A percentile compares a stretch with the other conserved stretches of the same genome.
phyloP scores from a whole-genome alignment of 2,329 filamentous ascomycete species.

The Sodiomyces alkalinus region DNA sequence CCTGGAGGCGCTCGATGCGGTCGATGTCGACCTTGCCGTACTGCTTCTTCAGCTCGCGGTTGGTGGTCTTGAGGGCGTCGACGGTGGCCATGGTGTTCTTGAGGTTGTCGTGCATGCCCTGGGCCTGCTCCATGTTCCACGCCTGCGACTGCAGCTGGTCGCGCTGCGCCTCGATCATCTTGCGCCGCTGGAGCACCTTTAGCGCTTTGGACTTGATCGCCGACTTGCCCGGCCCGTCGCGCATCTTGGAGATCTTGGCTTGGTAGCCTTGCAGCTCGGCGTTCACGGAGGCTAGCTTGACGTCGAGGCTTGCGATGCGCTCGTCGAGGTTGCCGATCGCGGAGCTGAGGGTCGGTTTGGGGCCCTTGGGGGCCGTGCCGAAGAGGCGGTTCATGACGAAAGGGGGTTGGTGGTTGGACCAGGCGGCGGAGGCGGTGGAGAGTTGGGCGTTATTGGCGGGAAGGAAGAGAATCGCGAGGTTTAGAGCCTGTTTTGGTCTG shows the following conservation, averaged over 20 bases:
- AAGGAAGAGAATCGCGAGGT: too few relatives aligned
- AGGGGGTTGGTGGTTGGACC: neutral
- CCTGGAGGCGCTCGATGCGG: slow-evolving; percentile 93
- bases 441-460: too few relatives aligned
- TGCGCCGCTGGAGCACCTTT: slow-evolving; percentile 83
- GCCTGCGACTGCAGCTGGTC: slow-evolving; percentile 88
- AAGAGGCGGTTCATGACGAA: slow-evolving; percentile 85
- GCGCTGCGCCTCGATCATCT: slow-evolving; percentile 85
- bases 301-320: slow-evolving; percentile 75
- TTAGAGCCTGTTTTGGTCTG: too few relatives aligned
- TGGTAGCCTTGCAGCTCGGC: slow-evolving; percentile 83
- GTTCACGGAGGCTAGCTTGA: slow-evolving; percentile 86
- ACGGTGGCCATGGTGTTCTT: slow-evolving; percentile 98
- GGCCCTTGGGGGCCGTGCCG: slow-evolving; percentile 69
- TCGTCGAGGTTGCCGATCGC: slow-evolving; percentile 79
- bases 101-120: slow-evolving; percentile 97
- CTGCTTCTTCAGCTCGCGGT: slow-evolving; percentile 81
- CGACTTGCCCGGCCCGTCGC: slow-evolving; percentile 84
- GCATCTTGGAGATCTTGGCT: slow-evolving; percentile 77
- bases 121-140: slow-evolving; percentile 98
- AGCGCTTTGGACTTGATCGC: slow-evolving; percentile 90
- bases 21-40: slow-evolving; percentile 97
- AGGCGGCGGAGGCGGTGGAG: neutral
- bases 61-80: slow-evolving; percentile 93
- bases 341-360: slow-evolving; percentile 74